Percentiles rank a stretch among this genome's conserved stretches.
These are phyloP conservation scores for Nosema granulosis DNA, from an alignment of 371 early-diverging fungal genomes.

Conservation along the genomic window DNA sequence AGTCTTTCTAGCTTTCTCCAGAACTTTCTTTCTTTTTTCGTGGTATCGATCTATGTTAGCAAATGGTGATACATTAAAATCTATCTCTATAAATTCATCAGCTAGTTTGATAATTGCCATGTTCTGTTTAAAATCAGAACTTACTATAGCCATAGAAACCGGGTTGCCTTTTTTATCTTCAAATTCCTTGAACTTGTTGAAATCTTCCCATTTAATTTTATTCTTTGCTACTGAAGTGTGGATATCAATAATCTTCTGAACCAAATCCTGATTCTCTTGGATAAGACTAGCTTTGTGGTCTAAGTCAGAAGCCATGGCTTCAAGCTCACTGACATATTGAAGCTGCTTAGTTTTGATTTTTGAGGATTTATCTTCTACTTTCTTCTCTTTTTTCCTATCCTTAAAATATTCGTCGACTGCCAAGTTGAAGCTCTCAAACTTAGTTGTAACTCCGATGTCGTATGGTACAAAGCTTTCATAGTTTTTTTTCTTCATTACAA, in stretches of 20 bases:
- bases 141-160: slow-evolving; percentile 51
- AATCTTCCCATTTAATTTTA: slow-evolving; percentile 64
- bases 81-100: slow-evolving; percentile 34
- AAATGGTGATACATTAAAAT: slow-evolving; percentile 30
- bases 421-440: slow-evolving; percentile 52
- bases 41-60: slow-evolving; percentile 53
- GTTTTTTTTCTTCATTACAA: slow-evolving; percentile 44
- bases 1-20: slow-evolving; percentile 64
- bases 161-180: slow-evolving; percentile 58
- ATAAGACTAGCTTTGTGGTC: slow-evolving; percentile 38
- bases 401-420: slow-evolving; percentile 49
- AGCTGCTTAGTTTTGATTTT: slow-evolving; percentile 58
- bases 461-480: slow-evolving; percentile 38
- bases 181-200: slow-evolving; percentile 60
- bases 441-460: slow-evolving; percentile 7
- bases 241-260: slow-evolving; percentile 51
- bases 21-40: slow-evolving; percentile 61
- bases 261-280: slow-evolving; percentile 46
- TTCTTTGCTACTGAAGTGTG: slow-evolving; percentile 48
- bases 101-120: slow-evolving; percentile 49
- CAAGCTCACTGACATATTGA: slow-evolving; percentile 50
- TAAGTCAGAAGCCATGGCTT: slow-evolving; percentile 39
- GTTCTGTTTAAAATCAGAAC: slow-evolving; percentile 60
- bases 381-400: slow-evolving; percentile 49
- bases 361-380: slow-evolving; percentile 37